A percentile compares a stretch with the other conserved stretches of the same genome.
Conservation (phyloP, 192 early-diverging fungal genomes). For the Kappamyces sp. region DNA sequence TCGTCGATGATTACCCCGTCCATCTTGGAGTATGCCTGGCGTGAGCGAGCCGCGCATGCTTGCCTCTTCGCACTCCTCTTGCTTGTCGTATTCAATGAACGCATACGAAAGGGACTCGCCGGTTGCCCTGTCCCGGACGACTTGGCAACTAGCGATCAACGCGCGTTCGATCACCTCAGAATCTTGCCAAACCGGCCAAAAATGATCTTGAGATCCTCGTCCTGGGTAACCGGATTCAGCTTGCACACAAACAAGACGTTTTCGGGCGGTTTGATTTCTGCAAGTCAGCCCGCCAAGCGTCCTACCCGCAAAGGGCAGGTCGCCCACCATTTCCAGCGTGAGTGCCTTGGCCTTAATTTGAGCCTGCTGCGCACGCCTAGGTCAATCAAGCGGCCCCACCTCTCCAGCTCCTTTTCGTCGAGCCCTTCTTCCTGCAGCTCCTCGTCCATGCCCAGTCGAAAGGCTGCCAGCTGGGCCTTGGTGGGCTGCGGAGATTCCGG, state of each 20-base stretch:
- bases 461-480: slow-evolving; percentile 58
- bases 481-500: slow-evolving; percentile 74
- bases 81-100: slow-evolving; percentile 91
- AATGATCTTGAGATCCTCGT: slow-evolving; percentile 87
- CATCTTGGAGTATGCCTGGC: slow-evolving; percentile 88
- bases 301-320: slow-evolving; percentile 65
- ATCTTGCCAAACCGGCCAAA: slow-evolving; percentile 91
- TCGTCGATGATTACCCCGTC: slow-evolving; percentile 95
- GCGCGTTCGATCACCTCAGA: slow-evolving; percentile 32
- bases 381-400: slow-evolving; percentile 47
- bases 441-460: slow-evolving; percentile 54
- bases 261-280: slow-evolving; percentile 94
- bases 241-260: slow-evolving; percentile 96
- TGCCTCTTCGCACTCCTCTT: slow-evolving; percentile 81
- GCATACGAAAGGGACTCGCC: slow-evolving; percentile 86
- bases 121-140: slow-evolving; percentile 79
- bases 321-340: slow-evolving; percentile 97
- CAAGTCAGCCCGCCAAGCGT: slow-evolving; percentile 18
- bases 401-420: slow-evolving; percentile 61
- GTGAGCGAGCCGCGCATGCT: neutral
- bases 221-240: slow-evolving; percentile 80
- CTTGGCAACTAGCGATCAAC: slow-evolving; percentile 66
- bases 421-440: slow-evolving; percentile 64
- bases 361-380: slow-evolving; percentile 14
- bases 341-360: slow-evolving; percentile 80